Evolutionary conservation across 257 asterid species (phyloP).

Genomic region (Przewalskia tangutica): DNA sequence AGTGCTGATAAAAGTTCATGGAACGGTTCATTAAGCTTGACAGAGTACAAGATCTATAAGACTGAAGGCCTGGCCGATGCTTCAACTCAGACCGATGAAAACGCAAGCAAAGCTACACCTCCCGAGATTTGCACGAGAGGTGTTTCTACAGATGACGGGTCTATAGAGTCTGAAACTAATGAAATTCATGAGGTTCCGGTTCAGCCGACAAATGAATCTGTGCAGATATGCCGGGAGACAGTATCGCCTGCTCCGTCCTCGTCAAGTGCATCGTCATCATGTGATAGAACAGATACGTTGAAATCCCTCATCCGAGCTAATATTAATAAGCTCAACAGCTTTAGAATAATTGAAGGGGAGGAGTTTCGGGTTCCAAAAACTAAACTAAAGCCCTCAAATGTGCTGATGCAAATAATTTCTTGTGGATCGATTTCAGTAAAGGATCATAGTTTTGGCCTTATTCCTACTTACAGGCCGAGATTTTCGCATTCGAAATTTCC

Average conservation of each 20-base stretch:
- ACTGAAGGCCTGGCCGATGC: constrained; percentile 75
- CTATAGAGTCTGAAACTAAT: constrained; percentile 25
- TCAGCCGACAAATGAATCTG: constrained; percentile 30
- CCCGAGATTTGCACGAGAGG: constrained; percentile 57
- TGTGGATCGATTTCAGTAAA: constrained; percentile 91
- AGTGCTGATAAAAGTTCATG: constrained; percentile 50
- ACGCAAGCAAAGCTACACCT: constrained; percentile 20
- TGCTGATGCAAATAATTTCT: constrained; percentile 83
- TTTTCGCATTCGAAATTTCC: constrained; percentile 69
- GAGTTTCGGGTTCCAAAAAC: constrained; percentile 42
- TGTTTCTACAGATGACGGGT: constrained; percentile 64
- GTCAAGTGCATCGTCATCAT: constrained; percentile 63
- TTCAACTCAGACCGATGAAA: constrained; percentile 89
- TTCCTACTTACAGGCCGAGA: constrained; percentile 76
- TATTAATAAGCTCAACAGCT: constrained; percentile 65
- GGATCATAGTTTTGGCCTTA: constrained; percentile 73
- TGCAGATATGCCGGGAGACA: constrained; percentile 39
- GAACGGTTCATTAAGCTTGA: constrained; percentile 61
- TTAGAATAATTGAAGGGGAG: constrained; percentile 66
- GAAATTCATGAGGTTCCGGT: constrained; percentile 14
- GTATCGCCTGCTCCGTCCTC: constrained; percentile 70
- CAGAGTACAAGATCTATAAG: constrained; percentile 75
- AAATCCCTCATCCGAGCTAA: constrained; percentile 86
- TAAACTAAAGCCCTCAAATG: constrained; percentile 69
- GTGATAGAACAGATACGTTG: constrained; percentile 71